Evolutionary conservation across 306 rosid genomes (phyloP), one percentile per base, ranked within the genome.

Genomic region (Benincasa hispida): DNA sequence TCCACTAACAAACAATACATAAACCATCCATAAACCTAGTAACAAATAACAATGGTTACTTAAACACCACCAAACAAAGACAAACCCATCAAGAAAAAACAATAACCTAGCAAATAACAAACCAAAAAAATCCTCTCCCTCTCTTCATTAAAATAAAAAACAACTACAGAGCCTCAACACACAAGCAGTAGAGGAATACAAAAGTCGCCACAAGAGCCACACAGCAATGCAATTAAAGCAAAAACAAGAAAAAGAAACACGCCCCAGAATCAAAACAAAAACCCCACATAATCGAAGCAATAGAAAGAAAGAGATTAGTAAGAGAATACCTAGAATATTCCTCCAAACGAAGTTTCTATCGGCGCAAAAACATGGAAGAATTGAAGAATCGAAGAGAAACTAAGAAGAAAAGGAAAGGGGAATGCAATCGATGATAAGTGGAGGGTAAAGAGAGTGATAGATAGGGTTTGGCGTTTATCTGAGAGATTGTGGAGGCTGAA

Each of bases 401-500:
- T 18, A 0, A 12, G 5, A 70, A 47, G 8, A 47, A 47, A 27
- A 47, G 3, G 10, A 4, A 37, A 39, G 30, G 4, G 10, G 10
- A 48, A 48, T 27, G 76, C 2, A 27, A 72, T 47, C 60, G 76
- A 50, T 13, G 59, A 48, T 15, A 50, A 50, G 21, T 50, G 21
- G 8, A 50, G 55, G n/a, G n/a, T 17, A 50, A 50, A 45, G 37
- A 0, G 76, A 72, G 60, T 45, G 76, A 47, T 0, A 72, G 41
- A 48, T 72, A 72, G 76, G 76, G 76, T 72, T 72, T 72, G 15
- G 58, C 3, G 41, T 24, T 54, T 72, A 48, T 72, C 27, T 18
- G 32, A 50, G 27, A 27, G 7, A 48, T 47, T 35, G 72, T 8
- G 28, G 60, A 72, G 41, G 59, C 60, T 72, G 76, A 51, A 72